A percentile compares a stretch with the other conserved stretches of the same genome.
Conservation (phyloP, 106 monocot species). For the Apostasia ramifera region DNA sequence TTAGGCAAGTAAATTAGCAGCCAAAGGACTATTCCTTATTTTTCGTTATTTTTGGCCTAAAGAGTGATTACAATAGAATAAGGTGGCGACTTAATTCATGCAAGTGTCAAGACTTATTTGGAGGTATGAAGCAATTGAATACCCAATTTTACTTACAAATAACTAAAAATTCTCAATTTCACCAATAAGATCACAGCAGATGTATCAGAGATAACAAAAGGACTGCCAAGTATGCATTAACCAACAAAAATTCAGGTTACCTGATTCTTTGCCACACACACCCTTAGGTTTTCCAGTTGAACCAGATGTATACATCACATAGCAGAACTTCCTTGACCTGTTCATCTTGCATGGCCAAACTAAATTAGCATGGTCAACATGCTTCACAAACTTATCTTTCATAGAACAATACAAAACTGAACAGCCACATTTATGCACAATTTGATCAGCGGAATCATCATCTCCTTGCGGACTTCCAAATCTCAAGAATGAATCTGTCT, state of each 20-base stretch:
- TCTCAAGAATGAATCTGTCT: background rate
- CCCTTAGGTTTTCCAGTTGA: slow-evolving; percentile 92
- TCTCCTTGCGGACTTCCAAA: background rate
- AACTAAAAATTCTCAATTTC: background rate
- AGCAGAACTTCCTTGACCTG: slow-evolving; percentile 62
- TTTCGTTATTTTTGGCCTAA: too few relatives aligned
- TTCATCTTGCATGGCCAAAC: slow-evolving; percentile 69
- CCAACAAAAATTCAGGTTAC: slow-evolving; percentile 23
- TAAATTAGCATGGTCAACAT: slow-evolving; percentile 18
- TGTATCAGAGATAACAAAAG: background rate
- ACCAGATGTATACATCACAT: slow-evolving; percentile 95
- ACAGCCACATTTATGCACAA: slow-evolving; percentile 16
- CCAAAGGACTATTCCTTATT: too few relatives aligned
- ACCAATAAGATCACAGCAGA: background rate
- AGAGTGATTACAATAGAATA: too few relatives aligned
- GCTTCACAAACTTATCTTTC: slow-evolving; percentile 10
- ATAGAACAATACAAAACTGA: slow-evolving; percentile 49
- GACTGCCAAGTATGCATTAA: background rate
- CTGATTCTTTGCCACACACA: slow-evolving; percentile 87
- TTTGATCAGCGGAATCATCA: slow-evolving; percentile 18
- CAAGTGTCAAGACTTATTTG: too few relatives aligned
- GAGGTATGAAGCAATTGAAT: too few relatives aligned
- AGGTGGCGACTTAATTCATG: too few relatives aligned
- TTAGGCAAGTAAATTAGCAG: too few relatives aligned
- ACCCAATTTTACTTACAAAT: background rate